Percentiles rank a stretch among this genome's conserved stretches.
phyloP scores from a whole-genome alignment of 2,329 filamentous ascomycete species.

The Calonectria multiphialidica region DNA sequence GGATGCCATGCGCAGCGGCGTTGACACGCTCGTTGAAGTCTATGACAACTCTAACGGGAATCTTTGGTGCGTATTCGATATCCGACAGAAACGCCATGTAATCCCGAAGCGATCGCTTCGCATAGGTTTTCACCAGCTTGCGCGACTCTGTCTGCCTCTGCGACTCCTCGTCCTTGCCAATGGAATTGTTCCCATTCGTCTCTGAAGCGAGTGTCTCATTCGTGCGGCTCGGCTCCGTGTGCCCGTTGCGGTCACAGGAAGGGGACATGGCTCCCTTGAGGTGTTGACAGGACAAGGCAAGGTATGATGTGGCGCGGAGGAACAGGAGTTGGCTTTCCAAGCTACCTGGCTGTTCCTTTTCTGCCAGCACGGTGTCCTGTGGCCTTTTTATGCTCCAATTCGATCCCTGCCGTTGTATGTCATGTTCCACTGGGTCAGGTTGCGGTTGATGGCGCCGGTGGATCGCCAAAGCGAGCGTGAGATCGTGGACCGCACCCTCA shows the following conservation, averaged over 20 bases:
- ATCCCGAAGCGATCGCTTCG: conserved; percentile 81
- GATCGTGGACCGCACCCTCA: conserved; percentile 75
- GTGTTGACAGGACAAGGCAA: conserved; percentile 77
- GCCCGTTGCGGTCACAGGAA: conserved; percentile 6
- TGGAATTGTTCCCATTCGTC: background rate
- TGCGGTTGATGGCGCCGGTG: conserved; percentile 65
- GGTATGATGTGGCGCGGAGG: conserved; percentile 78
- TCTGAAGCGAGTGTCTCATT: conserved; percentile 3
- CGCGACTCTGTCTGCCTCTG: conserved; percentile 51
- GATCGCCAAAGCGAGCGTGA: conserved; percentile 74
- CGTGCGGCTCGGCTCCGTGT: conserved; percentile 9
- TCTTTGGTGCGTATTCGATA: conserved; percentile 83
- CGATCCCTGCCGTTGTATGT: conserved; percentile 59
- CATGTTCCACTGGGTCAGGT: conserved; percentile 64
- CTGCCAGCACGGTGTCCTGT: conserved; percentile 51
- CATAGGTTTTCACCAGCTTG: conserved; percentile 78
- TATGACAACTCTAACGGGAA: conserved; percentile 70
- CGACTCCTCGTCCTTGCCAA: conserved; percentile 23
- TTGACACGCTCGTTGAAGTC: conserved; percentile 70
- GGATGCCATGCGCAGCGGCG: conserved; percentile 62
- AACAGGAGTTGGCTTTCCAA: conserved; percentile 82
- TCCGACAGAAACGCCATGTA: conserved; percentile 78
- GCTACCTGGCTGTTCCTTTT: conserved; percentile 75
- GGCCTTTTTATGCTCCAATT: conserved; percentile 41
- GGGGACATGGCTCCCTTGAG: conserved; percentile 66